A percentile compares a stretch with the other conserved stretches of the same genome.
Evolutionary conservation across 1,284 basidiomycete species (phyloP).

Genomic region (Apiotrichum gamsii): DNA sequence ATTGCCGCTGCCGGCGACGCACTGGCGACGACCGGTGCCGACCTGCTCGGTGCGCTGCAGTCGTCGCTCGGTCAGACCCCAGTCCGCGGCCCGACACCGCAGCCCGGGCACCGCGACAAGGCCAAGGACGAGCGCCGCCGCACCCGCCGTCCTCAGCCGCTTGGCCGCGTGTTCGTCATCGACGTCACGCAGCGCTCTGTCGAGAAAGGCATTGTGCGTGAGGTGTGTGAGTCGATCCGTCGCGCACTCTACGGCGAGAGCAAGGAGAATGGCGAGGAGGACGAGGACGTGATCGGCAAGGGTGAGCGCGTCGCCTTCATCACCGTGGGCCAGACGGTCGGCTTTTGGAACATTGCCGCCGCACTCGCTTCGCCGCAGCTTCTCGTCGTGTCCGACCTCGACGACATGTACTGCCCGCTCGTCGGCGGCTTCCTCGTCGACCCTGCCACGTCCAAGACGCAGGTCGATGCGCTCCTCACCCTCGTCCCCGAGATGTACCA

Average conservation of each 20-base stretch:
- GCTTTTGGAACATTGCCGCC: constrained; percentile 85
- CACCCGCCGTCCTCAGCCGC: constrained; percentile 58
- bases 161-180: constrained; percentile 80
- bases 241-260: constrained; percentile 63
- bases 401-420: constrained; percentile 85
- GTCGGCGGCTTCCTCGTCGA: constrained; percentile 72
- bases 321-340: constrained; percentile 75
- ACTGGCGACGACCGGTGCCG: constrained; percentile 38
- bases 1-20: constrained; percentile 30
- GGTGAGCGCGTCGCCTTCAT: constrained; percentile 63
- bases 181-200: constrained; percentile 75
- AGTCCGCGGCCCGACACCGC: constrained; percentile 45
- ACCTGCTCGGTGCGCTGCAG: constrained; percentile 42
- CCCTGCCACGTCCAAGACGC: constrained; percentile 48
- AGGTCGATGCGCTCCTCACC: constrained; percentile 51
- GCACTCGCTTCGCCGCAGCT: constrained; percentile 60
- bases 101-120: constrained; percentile 27
- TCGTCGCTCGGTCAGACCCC: constrained; percentile 32
- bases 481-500: constrained; percentile 63
- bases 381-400: constrained; percentile 78
- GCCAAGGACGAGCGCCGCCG: constrained; percentile 27
- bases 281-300: constrained; percentile 44
- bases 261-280: constrained; percentile 43
- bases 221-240: constrained; percentile 62
- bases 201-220: constrained; percentile 65